Conservation (phyloP, 2,329 filamentous ascomycete genomes). For the Exophiala calicioides region DNA sequence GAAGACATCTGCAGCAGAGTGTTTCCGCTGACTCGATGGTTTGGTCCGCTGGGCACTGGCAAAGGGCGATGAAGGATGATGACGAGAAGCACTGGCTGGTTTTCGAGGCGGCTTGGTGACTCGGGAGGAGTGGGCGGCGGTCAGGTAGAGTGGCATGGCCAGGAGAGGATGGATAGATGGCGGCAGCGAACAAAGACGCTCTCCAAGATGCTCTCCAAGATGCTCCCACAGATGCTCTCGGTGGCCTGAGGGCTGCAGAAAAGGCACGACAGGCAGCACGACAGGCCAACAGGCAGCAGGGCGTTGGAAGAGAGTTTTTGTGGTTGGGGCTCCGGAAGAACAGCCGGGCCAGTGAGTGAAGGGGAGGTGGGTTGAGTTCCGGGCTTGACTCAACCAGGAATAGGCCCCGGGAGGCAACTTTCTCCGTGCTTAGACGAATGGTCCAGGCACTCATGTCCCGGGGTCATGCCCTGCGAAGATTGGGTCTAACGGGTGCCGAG, state of each 20-base stretch:
- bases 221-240: neutral
- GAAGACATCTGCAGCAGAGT: slow-evolving; percentile 25
- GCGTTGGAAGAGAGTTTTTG: slow-evolving; percentile 23
- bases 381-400: neutral
- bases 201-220: neutral
- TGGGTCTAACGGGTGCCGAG: no score
- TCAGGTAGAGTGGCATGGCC: slow-evolving; percentile 50
- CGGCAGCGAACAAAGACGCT: neutral
- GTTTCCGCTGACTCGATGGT: slow-evolving; percentile 34
- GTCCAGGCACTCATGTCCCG: no score
- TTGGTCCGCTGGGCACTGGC: slow-evolving; percentile 44
- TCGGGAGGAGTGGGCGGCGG: slow-evolving; percentile 49
- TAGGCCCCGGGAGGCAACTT: no score
- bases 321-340: slow-evolving; percentile 6
- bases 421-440: no score
- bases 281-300: neutral
- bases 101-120: slow-evolving; percentile 43
- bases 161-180: slow-evolving; percentile 14
- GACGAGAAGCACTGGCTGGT: slow-evolving; percentile 31
- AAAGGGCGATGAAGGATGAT: slow-evolving; percentile 42
- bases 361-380: neutral
- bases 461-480: no score
- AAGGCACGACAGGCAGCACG: neutral
- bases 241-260: slow-evolving; percentile 11
- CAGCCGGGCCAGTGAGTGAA: slow-evolving; percentile 17